These are phyloP conservation scores for Pterocarpus macrocarpus DNA, from an alignment of 306 rosid genomes.

Conservation along the genomic window DNA sequence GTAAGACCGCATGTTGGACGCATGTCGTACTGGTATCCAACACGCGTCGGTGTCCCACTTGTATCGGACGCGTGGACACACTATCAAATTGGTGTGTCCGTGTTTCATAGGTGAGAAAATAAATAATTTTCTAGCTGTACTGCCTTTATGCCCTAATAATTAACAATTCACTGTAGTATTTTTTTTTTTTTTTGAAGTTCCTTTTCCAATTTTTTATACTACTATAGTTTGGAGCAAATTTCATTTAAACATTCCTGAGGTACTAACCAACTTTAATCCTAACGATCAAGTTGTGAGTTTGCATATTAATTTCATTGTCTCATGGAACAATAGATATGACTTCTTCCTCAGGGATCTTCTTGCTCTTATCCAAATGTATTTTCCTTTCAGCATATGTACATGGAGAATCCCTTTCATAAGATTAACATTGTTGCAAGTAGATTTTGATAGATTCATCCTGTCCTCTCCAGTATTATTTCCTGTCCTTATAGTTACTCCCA, in stretches of 20 bases:
- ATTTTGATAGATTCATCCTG: background rate
- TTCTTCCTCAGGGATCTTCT: constrained; percentile 30
- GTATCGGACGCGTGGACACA: no score
- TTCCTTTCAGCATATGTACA: constrained; percentile 34
- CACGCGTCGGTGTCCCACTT: no score
- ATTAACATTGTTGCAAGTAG: constrained; percentile 20
- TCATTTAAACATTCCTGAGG: background rate
- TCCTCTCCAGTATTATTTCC: background rate
- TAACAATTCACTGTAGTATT: background rate
- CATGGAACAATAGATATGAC: background rate
- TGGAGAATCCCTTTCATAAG: constrained; percentile 23
- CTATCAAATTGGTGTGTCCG: no score
- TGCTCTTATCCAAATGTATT: constrained; percentile 2
- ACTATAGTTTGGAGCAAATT: constrained; percentile 21
- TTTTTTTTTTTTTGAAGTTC: background rate
- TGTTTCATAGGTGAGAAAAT: background rate
- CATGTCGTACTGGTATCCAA: no score
- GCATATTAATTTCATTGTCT: constrained; percentile 2
- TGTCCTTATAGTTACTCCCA: constrained; percentile 11
- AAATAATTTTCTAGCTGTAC: background rate
- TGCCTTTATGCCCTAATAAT: background rate
- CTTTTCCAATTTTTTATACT: background rate
- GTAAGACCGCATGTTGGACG: no score
- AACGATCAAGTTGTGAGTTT: background rate
- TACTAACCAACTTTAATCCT: background rate